A percentile compares a stretch with the other conserved stretches of the same genome.
Conservation (phyloP, 2,329 filamentous ascomycete genomes). For the Calonectria crousiana region DNA sequence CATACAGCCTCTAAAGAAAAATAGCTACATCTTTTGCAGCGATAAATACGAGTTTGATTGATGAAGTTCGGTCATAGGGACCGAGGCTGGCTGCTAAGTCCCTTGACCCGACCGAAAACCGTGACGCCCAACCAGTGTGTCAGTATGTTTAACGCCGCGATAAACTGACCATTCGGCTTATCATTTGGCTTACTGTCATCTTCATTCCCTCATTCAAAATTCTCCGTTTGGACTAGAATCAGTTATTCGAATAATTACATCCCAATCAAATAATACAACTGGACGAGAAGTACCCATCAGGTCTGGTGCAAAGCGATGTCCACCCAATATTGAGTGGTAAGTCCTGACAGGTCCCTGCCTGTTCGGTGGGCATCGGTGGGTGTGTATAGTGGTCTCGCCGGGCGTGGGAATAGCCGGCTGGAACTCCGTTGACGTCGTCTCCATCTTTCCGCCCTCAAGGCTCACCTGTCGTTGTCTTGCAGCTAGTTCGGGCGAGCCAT, state of each 20-base stretch:
- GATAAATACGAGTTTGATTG: background rate
- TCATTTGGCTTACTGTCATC: background rate
- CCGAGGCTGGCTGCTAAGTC: constrained; percentile 41
- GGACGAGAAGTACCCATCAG: background rate
- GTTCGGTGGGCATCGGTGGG: constrained; percentile 14
- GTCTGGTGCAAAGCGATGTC: background rate
- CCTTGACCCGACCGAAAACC: constrained; percentile 44
- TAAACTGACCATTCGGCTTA: background rate
- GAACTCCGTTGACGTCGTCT: constrained; percentile 22
- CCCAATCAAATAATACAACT: background rate
- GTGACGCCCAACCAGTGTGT: constrained; percentile 6
- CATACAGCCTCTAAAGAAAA: constrained; percentile 20
- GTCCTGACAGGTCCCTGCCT: background rate
- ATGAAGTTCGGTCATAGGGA: constrained; percentile 31
- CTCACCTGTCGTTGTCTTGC: background rate
- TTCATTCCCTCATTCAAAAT: background rate
- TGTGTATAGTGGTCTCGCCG: background rate
- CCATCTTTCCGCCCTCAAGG: constrained; percentile 35
- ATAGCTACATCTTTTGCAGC: background rate
- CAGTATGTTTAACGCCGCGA: background rate
- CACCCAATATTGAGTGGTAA: background rate
- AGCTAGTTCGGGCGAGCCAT: background rate
- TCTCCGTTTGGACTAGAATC: background rate
- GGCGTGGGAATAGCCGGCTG: constrained; percentile 39
- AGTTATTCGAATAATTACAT: background rate